Evolutionary conservation across 495 filamentous ascomycete species (phyloP).

Genomic region (Astrocystis sublimbata): DNA sequence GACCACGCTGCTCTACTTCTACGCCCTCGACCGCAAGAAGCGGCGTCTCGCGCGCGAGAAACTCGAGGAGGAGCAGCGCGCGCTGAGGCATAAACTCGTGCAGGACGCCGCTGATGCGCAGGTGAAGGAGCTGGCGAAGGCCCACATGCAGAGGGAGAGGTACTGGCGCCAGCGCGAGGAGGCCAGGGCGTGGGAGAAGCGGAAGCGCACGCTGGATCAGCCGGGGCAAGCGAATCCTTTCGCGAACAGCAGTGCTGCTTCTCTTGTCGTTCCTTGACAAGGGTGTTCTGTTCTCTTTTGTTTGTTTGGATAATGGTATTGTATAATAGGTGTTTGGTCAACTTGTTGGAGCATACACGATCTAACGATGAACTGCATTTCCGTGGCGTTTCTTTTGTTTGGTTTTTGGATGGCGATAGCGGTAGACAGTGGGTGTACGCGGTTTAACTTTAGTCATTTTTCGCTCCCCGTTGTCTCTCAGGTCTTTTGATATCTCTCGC

Average conservation of each 20-base stretch:
- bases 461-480: too few species aligned
- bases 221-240: not conserved
- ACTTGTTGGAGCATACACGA: not conserved
- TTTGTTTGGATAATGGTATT: not conserved
- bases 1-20: constrained; percentile 40
- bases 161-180: not conserved
- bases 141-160: not conserved
- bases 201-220: not conserved
- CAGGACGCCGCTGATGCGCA: not conserved
- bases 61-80: constrained; percentile 28
- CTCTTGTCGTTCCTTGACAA: not conserved
- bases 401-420: not conserved
- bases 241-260: not conserved
- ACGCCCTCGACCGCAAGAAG: constrained; percentile 39
- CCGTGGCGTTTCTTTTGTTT: not conserved
- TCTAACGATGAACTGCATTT: not conserved
- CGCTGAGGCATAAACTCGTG: not conserved
- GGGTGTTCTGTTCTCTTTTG: not conserved
- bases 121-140: not conserved
- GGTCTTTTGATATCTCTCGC: too few species aligned
- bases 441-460: too few species aligned
- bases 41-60: constrained; percentile 38
- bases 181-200: not conserved
- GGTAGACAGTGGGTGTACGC: too few species aligned
- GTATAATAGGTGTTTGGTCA: not conserved